phyloP scores from a whole-genome alignment of 2,329 filamentous ascomycete species.

The Penicillium sp. region DNA sequence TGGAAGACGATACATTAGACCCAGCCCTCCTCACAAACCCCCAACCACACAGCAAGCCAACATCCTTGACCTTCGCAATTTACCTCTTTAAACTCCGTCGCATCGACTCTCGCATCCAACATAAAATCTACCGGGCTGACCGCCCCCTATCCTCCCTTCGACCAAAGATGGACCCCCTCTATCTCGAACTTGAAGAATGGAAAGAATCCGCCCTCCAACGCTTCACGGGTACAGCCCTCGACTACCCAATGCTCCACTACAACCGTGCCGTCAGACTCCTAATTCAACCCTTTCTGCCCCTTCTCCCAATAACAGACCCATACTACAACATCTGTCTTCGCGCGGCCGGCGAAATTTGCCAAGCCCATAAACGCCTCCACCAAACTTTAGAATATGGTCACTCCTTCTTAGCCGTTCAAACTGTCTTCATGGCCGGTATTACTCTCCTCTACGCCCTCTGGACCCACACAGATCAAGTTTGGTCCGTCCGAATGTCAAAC shows the following conservation, averaged over 20 bases:
- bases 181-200: constrained; percentile 50
- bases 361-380: constrained; percentile 38
- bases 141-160: constrained; percentile 44
- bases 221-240: constrained; percentile 40
- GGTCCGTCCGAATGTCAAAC: constrained; percentile 50
- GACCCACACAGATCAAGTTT: constrained; percentile 47
- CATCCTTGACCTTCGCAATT: constrained; percentile 44
- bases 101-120: constrained; percentile 51
- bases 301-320: constrained; percentile 47
- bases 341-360: constrained; percentile 38
- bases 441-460: constrained; percentile 39
- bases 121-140: constrained; percentile 53
- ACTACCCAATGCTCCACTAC: constrained; percentile 52
- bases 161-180: constrained; percentile 49
- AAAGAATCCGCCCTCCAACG: constrained; percentile 37
- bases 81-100: constrained; percentile 48
- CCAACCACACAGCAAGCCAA: constrained; percentile 29
- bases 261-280: constrained; percentile 51
- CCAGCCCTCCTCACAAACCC: constrained; percentile 32
- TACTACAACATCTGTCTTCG: constrained; percentile 46
- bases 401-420: constrained; percentile 40
- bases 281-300: constrained; percentile 51
- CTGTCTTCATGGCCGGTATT: constrained; percentile 40
- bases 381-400: constrained; percentile 41
- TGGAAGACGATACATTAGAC: constrained; percentile 44